Conservation (phyloP, 2,329 filamentous ascomycete genomes). For the Arthrobotrys sphaeroides region DNA sequence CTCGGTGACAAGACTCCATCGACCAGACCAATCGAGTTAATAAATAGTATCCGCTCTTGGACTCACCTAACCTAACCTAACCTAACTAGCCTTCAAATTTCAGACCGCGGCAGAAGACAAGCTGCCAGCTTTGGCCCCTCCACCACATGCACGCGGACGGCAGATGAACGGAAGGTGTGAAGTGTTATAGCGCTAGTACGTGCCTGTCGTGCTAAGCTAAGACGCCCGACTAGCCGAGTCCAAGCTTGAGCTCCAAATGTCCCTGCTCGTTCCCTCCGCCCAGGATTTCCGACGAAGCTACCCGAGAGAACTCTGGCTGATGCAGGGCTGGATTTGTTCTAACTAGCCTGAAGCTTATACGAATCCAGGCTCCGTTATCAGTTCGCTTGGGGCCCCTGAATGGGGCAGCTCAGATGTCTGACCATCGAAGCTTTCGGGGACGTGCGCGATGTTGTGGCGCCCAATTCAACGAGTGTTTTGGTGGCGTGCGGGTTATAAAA, state of each 20-base stretch:
- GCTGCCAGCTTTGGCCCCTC: background rate
- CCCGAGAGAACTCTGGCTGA: background rate
- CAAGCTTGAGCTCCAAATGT: background rate
- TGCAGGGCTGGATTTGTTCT: conserved; percentile 14
- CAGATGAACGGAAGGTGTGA: background rate
- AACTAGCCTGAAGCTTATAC: background rate
- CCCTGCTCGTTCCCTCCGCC: background rate
- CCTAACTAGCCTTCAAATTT: too few species aligned
- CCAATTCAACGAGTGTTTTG: background rate
- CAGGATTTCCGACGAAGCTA: conserved; percentile 7
- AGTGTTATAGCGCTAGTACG: too few species aligned
- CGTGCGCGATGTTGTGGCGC: conserved; percentile 29
- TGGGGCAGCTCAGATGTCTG: conserved; percentile 12
- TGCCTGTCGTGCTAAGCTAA: too few species aligned
- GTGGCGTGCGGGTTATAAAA: conserved; percentile 1
- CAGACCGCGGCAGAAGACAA: background rate
- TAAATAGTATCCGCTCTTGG: too few species aligned
- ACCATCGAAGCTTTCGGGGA: conserved; percentile 6
- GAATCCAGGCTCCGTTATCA: background rate
- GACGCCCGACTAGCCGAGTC: background rate
- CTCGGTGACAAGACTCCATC: too few species aligned
- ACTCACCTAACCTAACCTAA: too few species aligned
- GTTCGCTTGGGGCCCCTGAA: conserved; percentile 11
- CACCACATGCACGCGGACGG: background rate
- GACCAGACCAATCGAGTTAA: too few species aligned